Percentiles rank a stretch among this genome's conserved stretches.
Evolutionary conservation across 83 land plant species (phyloP).

Genomic region (Thuja plicata): DNA sequence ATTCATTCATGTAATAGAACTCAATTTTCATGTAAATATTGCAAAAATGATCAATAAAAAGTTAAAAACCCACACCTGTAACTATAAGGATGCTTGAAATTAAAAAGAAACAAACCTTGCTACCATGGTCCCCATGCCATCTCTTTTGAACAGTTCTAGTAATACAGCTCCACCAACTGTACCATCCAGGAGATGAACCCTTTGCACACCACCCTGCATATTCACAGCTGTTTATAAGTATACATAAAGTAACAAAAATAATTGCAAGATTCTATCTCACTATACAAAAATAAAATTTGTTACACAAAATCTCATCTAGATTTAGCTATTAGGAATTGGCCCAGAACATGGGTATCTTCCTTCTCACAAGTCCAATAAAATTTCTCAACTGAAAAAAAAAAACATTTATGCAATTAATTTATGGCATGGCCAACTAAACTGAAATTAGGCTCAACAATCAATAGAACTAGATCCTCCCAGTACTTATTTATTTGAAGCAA

Average conservation of each 20-base stretch:
- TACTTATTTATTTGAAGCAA: neutral
- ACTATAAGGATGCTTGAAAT: neutral
- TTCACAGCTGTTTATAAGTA: neutral
- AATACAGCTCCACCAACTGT: slow-evolving; percentile 79
- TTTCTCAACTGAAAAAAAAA: neutral
- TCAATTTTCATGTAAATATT: neutral
- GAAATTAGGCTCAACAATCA: neutral
- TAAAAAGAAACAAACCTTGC: slow-evolving; percentile 62
- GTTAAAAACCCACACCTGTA: neutral
- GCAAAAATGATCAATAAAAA: neutral
- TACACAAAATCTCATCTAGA: neutral
- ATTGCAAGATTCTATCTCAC: neutral
- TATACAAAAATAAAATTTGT: neutral
- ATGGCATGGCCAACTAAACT: neutral
- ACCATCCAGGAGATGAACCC: slow-evolving; percentile 94
- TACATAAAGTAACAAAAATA: neutral
- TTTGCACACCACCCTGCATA: slow-evolving; percentile 86
- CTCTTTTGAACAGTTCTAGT: slow-evolving; percentile 88
- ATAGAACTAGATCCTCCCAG: neutral
- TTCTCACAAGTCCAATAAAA: neutral
- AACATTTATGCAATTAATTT: neutral
- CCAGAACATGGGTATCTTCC: neutral
- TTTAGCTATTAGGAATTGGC: neutral
- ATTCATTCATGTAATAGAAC: neutral
- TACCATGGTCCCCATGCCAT: slow-evolving; percentile 98